phyloP scores from a whole-genome alignment of 139 green algal genomes.

The Nannochloris sp. region DNA sequence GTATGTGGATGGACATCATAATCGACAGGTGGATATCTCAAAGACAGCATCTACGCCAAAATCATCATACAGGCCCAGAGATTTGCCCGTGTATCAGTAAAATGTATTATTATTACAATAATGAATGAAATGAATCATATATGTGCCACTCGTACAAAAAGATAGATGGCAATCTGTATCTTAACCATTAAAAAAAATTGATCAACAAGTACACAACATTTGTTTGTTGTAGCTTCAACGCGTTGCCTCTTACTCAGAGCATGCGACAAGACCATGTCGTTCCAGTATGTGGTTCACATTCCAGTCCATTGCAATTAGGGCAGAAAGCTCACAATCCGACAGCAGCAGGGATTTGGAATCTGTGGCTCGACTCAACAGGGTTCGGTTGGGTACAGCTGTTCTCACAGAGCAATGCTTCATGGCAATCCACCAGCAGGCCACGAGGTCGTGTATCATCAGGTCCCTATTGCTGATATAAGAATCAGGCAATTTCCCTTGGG shows the following conservation, averaged over 20 bases:
- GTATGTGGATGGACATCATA: background rate
- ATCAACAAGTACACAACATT: no score
- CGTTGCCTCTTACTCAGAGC: constrained; percentile 1
- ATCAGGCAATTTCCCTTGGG: background rate
- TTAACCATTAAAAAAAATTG: no score
- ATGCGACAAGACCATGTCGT: constrained; percentile 14
- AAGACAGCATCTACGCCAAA: constrained; percentile 9
- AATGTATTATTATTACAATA: constrained; percentile 5
- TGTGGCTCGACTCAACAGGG: constrained; percentile 24
- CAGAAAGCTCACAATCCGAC: constrained; percentile 15
- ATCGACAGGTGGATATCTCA: background rate
- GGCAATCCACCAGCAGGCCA: constrained; percentile 31
- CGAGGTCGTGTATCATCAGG: constrained; percentile 23
- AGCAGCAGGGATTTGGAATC: constrained; percentile 9
- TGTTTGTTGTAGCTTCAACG: no score
- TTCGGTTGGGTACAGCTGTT: constrained; percentile 30
- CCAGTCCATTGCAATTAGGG: constrained; percentile 26
- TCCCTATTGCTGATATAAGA: constrained; percentile 10
- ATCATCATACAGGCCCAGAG: constrained; percentile 39
- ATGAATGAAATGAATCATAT: no score
- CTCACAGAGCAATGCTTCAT: constrained; percentile 28
- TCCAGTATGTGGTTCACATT: constrained; percentile 19
- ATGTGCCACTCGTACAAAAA: no score
- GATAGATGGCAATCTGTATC: no score
- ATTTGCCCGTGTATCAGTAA: constrained; percentile 58